phyloP scores from a whole-genome alignment of 345 rosid species.

The Kandelia obovata region DNA sequence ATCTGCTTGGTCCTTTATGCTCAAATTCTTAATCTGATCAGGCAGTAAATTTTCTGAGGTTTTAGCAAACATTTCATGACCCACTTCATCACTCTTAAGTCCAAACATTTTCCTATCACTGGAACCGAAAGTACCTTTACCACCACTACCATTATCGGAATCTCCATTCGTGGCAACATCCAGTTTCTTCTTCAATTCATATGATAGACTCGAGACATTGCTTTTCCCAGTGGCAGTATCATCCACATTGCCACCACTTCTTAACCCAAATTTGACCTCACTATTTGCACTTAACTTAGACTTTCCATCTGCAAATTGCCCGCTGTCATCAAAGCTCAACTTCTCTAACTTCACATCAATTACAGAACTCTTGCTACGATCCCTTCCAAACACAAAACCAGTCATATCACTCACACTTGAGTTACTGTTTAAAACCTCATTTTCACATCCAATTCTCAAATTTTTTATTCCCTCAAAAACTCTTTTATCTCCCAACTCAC shows the following conservation, averaged over 20 bases:
- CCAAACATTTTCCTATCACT: slow-evolving; percentile 15
- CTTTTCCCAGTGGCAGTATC: slow-evolving; percentile 15
- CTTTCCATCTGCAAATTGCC: slow-evolving; percentile 13
- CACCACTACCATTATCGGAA: slow-evolving; percentile 10
- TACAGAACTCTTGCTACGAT: slow-evolving; percentile 16
- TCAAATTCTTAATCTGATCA: slow-evolving; percentile 47
- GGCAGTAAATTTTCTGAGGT: slow-evolving; percentile 32
- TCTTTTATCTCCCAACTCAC: slow-evolving; percentile 20
- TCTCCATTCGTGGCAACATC: slow-evolving; percentile 29
- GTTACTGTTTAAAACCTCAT: slow-evolving; percentile 1
- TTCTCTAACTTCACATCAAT: slow-evolving; percentile 39
- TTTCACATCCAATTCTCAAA: slow-evolving; percentile 39
- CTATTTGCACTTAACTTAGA: slow-evolving; percentile 4
- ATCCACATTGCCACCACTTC: slow-evolving; percentile 23
- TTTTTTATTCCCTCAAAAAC: slow-evolving; percentile 45
- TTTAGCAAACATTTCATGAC: slow-evolving; percentile 26
- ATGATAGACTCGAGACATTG: slow-evolving; percentile 34
- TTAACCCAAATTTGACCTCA: slow-evolving; percentile 9
- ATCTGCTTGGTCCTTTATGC: slow-evolving; percentile 30
- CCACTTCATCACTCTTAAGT: slow-evolving; percentile 8
- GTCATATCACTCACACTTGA: slow-evolving; percentile 3
- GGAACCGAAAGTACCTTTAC: slow-evolving; percentile 2
- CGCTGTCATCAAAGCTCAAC: slow-evolving; percentile 40
- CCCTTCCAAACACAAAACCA: slow-evolving; percentile 14
- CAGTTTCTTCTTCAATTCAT: slow-evolving; percentile 51